A percentile compares a stretch with the other conserved stretches of the same genome.
These are phyloP conservation scores for Cryptococcus hybrid DNA, from an alignment of 1,284 basidiomycete genomes.

Conservation along the genomic window DNA sequence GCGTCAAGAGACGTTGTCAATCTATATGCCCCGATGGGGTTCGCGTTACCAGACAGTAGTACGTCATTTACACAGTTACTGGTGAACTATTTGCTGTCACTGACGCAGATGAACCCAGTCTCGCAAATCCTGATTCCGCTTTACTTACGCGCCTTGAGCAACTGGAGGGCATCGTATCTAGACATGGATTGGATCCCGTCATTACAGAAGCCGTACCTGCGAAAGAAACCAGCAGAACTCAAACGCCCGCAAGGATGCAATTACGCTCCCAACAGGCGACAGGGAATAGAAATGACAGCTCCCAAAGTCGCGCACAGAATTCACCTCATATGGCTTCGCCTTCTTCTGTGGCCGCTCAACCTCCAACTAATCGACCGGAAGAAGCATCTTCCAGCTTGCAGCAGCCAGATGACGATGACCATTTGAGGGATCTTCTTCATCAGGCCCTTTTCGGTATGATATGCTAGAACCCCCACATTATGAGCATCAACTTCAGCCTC, in stretches of 20 bases:
- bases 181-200: slow-evolving; percentile 11
- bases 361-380: not conserved
- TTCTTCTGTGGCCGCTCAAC: not conserved
- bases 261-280: slow-evolving; percentile 1
- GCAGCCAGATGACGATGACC: no score
- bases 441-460: no score
- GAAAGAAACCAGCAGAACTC: no score
- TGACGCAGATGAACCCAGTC: slow-evolving; percentile 5
- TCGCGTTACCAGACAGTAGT: slow-evolving; percentile 19
- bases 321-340: not conserved
- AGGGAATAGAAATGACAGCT: not conserved
- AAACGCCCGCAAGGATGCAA: no score
- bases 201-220: no score
- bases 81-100: not conserved
- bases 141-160: slow-evolving; percentile 21
- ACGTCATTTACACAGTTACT: slow-evolving; percentile 1
- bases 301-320: not conserved
- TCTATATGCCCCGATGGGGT: slow-evolving; percentile 34
- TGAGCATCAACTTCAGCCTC: no score
- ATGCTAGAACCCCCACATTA: no score
- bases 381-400: not conserved
- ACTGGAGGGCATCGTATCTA: slow-evolving; percentile 19
- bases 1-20: slow-evolving; percentile 30
- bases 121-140: slow-evolving; percentile 7
- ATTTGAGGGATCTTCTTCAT: no score